These are phyloP conservation scores for Phytomonas serpens DNA, from an alignment of 208 protist genomes.

Conservation along the genomic window DNA sequence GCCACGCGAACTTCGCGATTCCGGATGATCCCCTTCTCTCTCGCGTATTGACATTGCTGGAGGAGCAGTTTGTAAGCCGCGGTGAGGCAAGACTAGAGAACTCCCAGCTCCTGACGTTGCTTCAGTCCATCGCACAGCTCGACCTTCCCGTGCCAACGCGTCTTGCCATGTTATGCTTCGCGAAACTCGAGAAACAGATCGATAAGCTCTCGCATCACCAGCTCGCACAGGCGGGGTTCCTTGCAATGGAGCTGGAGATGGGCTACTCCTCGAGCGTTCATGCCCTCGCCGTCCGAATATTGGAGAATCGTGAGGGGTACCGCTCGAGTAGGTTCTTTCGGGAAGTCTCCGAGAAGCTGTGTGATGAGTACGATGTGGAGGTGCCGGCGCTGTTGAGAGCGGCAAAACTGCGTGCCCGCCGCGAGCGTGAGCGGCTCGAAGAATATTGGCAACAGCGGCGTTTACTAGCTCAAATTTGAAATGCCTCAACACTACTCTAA, in stretches of 20 bases:
- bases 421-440: conserved; percentile 26
- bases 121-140: conserved; percentile 43
- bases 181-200: conserved; percentile 44
- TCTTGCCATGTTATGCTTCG: conserved; percentile 47
- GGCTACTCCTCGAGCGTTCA: conserved; percentile 59
- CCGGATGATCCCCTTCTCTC: conserved; percentile 36
- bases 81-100: conserved; percentile 41
- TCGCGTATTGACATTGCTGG: conserved; percentile 28
- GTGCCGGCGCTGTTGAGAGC: conserved; percentile 36
- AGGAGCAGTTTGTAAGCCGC: conserved; percentile 36
- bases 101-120: conserved; percentile 48
- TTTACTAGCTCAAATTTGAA: neutral
- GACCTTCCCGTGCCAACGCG: conserved; percentile 35
- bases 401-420: conserved; percentile 35
- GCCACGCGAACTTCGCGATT: conserved; percentile 48
- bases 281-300: conserved; percentile 45
- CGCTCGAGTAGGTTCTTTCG: conserved; percentile 27
- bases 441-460: conserved; percentile 20
- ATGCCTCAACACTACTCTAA: neutral
- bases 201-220: conserved; percentile 33
- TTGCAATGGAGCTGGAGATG: conserved; percentile 74
- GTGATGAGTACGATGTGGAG: conserved; percentile 76
- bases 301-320: conserved; percentile 64
- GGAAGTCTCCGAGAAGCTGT: conserved; percentile 50
- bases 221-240: conserved; percentile 39